Evolutionary conservation across 2,329 filamentous ascomycete species (phyloP).

Genomic region (Penicillium sp.): DNA sequence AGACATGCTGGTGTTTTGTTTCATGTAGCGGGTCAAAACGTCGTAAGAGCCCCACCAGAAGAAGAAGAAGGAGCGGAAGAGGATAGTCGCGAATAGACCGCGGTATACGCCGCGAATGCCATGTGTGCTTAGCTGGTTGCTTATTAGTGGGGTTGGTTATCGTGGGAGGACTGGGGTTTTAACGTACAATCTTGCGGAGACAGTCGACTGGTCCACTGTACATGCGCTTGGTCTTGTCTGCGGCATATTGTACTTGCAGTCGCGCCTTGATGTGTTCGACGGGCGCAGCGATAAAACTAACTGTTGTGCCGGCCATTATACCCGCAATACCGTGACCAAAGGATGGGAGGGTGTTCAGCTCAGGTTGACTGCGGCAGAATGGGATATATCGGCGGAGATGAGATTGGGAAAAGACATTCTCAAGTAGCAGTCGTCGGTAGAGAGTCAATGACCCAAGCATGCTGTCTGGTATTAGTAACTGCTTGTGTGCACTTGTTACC

Average conservation of each 20-base stretch:
- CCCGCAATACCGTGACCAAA: slow-evolving; percentile 88
- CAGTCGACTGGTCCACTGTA: slow-evolving; percentile 91
- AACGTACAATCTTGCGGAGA: slow-evolving; percentile 62
- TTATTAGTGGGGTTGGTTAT: neutral
- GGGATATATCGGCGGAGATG: slow-evolving; percentile 42
- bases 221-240: slow-evolving; percentile 73
- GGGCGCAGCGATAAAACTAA: slow-evolving; percentile 89
- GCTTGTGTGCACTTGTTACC: neutral
- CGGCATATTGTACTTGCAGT: slow-evolving; percentile 90
- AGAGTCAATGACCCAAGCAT: slow-evolving; percentile 93
- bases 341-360: slow-evolving; percentile 64
- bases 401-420: slow-evolving; percentile 72
- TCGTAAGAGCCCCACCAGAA: slow-evolving; percentile 99
- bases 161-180: neutral
- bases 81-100: slow-evolving; percentile 78
- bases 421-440: slow-evolving; percentile 81
- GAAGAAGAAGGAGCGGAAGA: slow-evolving; percentile 95
- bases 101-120: slow-evolving; percentile 83
- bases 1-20: slow-evolving; percentile 69
- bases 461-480: slow-evolving; percentile 36
- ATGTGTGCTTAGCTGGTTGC: slow-evolving; percentile 57
- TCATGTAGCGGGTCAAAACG: slow-evolving; percentile 71
- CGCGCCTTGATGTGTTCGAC: slow-evolving; percentile 95
- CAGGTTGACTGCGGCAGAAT: slow-evolving; percentile 39
- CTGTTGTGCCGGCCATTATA: slow-evolving; percentile 82